Conservation (phyloP, 2,329 filamentous ascomycete species). For the Colletotrichum simmondsii region DNA sequence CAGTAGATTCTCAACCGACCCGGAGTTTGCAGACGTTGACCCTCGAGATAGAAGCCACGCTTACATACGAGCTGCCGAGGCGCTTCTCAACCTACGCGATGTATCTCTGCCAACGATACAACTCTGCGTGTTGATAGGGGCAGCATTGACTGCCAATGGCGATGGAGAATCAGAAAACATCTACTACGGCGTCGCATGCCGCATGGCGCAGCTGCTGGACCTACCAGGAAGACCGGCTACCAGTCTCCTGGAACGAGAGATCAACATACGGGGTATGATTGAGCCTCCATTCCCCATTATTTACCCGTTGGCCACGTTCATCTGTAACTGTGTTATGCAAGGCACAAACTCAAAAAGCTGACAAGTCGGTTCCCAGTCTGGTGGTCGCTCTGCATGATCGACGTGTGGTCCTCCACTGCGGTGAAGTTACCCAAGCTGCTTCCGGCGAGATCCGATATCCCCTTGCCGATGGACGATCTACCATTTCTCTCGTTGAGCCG, state of each 20-base stretch:
- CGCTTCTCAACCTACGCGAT: constrained; percentile 46
- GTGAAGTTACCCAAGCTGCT: constrained; percentile 38
- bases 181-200: constrained; percentile 49
- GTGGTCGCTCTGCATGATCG: constrained; percentile 39
- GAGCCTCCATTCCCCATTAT: background rate
- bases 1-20: constrained; percentile 39
- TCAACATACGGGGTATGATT: constrained; percentile 43
- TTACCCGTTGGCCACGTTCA: background rate
- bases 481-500: constrained; percentile 41
- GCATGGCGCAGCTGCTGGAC: constrained; percentile 47
- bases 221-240: constrained; percentile 43
- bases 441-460: constrained; percentile 38
- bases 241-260: constrained; percentile 45
- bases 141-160: constrained; percentile 46
- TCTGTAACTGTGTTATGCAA: constrained; percentile 23
- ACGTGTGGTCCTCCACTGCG: constrained; percentile 39
- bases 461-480: constrained; percentile 49
- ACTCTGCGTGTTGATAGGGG: constrained; percentile 50
- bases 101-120: constrained; percentile 50
- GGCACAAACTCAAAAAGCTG: constrained; percentile 19
- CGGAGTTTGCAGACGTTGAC: constrained; percentile 33
- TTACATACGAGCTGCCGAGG: constrained; percentile 38
- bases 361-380: constrained; percentile 33
- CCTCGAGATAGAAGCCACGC: constrained; percentile 38
- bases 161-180: constrained; percentile 49